A percentile compares a stretch with the other conserved stretches of the same genome.
Evolutionary conservation across 495 filamentous ascomycete species (phyloP).

Genomic region (Parathielavia hyrcaniae): DNA sequence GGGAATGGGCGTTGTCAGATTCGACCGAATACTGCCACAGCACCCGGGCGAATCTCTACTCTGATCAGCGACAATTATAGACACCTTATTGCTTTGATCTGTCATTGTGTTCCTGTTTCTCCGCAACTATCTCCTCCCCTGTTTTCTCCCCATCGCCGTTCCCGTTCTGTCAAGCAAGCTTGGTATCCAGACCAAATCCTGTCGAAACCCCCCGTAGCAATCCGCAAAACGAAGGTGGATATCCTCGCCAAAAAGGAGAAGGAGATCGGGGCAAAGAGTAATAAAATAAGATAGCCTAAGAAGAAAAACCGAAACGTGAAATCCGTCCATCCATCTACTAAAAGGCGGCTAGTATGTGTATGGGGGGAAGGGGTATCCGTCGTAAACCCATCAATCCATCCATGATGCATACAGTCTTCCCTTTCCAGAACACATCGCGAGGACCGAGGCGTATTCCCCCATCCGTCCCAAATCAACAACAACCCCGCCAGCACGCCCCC

Average conservation of each 20-base stretch:
- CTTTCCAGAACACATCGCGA: slow-evolving; percentile 13
- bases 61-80: no score
- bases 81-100: not conserved
- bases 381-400: slow-evolving; percentile 6
- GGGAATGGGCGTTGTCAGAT: not conserved
- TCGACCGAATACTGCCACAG: not conserved
- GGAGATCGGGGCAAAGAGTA: not conserved
- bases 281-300: not conserved
- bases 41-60: not conserved
- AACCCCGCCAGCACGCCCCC: not conserved
- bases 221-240: not conserved
- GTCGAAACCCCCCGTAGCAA: not conserved
- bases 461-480: not conserved
- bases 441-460: not conserved
- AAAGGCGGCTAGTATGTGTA: slow-evolving; percentile 17
- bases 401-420: slow-evolving; percentile 17
- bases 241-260: slow-evolving; percentile 3
- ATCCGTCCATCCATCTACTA: slow-evolving; percentile 8
- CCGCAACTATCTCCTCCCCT: not conserved
- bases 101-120: not conserved
- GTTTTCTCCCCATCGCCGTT: not conserved
- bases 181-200: not conserved
- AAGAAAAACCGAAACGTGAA: not conserved
- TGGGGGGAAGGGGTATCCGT: slow-evolving; percentile 17
- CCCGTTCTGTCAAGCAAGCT: slow-evolving; percentile 7